Conservation (phyloP, 306 rosid genomes). For the Acacia melanoxylon region DNA sequence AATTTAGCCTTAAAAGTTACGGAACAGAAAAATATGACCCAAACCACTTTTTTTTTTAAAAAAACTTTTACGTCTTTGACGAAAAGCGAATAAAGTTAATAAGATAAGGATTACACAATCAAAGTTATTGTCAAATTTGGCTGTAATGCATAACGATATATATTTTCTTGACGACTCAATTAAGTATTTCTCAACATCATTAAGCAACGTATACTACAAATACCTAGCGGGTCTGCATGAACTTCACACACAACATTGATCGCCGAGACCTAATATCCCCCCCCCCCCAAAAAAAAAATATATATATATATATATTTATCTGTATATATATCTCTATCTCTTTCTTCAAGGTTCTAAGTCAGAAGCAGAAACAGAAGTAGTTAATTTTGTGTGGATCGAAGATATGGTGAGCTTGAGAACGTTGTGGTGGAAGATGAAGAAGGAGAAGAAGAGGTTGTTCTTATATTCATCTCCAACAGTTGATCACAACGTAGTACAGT, state of each 20-base stretch:
- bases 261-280: neutral
- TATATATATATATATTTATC: too few relatives aligned
- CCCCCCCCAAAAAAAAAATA: too few relatives aligned
- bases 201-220: neutral
- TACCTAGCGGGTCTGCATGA: neutral
- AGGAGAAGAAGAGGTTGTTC: conserved; percentile 11
- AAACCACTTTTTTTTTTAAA: neutral
- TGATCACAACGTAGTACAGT: conserved; percentile 29
- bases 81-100: neutral
- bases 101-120: neutral
- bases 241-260: neutral
- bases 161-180: neutral
- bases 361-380: neutral
- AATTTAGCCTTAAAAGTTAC: neutral
- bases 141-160: neutral
- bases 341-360: too few relatives aligned
- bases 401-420: conserved; percentile 2
- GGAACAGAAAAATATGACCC: neutral
- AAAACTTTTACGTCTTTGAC: neutral
- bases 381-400: neutral
- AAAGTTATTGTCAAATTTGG: neutral
- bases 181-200: neutral
- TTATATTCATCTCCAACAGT: neutral
- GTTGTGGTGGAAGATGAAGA: neutral
- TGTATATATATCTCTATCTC: too few relatives aligned